Base-by-base conservation (phyloP, 345 rosid genomes). In the Stellera chamaejasme region DNA sequence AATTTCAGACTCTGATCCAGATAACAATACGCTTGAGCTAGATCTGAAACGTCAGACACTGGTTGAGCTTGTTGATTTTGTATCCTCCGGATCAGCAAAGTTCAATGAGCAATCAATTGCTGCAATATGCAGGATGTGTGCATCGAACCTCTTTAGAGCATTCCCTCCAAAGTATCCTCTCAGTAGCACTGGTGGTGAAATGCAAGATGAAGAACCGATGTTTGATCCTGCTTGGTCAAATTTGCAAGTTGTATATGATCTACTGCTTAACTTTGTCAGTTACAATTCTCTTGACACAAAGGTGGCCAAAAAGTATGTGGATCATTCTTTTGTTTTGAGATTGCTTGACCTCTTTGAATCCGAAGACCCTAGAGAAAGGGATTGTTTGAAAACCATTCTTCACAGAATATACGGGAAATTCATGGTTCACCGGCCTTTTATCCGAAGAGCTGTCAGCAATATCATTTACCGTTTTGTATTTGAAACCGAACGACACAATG, bases 301-400 rank as follows among this genome's bases (percentile, higher is more conserved):
- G 77, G 79, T 80, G 27, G 80, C 87, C 45, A 86, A 80, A 60
- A 86, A 86, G 69, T 71, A 79, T 43, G 62, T 83, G n/a, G 85
- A 86, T 56, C 85, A 81, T 65, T 72, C 80, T 28, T 86, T 83
- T 60, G 46, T 86, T 14, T 54, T 64, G 65, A 75, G 69, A 75
- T 57, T 86, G 66, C 89, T 86, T 27, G 87, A 86, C 27, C 87
- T 86, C 62, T 86, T 86, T 14, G 95, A 83, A 56, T 86, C 95
- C 4, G 95, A 80, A 61, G 95, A 86, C 55, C 95, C 90, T 6
- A 71, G 95, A 64, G 95, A 86, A 62, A 79, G 88, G 71, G 90
- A 87, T 59, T 72, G 78, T 69, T 72, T 87, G 74, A 87, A 87
- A 66, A 87, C 90, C 16, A 76, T 87, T 63, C 74, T 87, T 45